These are phyloP conservation scores for Nematocida ironsii DNA, from an alignment of 371 early-diverging fungal genomes.

Conservation along the genomic window DNA sequence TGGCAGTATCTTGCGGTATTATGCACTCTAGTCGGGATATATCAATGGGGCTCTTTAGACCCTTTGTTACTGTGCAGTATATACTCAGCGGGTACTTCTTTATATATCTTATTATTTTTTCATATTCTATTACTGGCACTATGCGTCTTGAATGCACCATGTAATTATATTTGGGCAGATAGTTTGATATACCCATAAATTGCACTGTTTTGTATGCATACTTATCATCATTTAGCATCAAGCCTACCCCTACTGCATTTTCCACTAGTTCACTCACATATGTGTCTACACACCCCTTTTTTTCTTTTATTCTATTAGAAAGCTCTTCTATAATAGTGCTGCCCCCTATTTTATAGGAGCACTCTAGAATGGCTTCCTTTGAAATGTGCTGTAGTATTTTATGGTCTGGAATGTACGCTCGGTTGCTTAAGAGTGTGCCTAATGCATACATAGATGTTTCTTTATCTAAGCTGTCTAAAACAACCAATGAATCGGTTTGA, in stretches of 20 bases:
- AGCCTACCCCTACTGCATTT: not conserved
- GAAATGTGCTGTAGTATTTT: not conserved
- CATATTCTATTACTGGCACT: not conserved
- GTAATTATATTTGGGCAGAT: not conserved
- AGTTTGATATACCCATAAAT: not conserved
- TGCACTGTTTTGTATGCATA: not conserved
- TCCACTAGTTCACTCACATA: not conserved
- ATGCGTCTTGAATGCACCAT: not conserved
- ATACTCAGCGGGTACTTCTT: conserved; percentile 1
- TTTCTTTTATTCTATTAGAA: not conserved
- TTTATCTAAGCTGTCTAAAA: not conserved
- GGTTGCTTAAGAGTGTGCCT: not conserved
- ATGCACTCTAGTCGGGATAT: not conserved
- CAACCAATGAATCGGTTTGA: not conserved
- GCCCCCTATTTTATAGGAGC: not conserved
- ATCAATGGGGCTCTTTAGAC: not conserved
- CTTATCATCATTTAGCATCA: not conserved
- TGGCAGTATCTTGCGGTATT: not conserved
- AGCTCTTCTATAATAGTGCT: not conserved
- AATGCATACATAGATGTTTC: conserved; percentile 2
- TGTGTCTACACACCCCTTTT: not conserved
- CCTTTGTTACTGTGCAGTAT: not conserved
- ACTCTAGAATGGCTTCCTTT: not conserved
- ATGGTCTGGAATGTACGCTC: conserved; percentile 7
- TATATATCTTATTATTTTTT: not conserved